phyloP scores from a whole-genome alignment of 768 basidiomycete genomes.

The Dentipellis sp. region DNA sequence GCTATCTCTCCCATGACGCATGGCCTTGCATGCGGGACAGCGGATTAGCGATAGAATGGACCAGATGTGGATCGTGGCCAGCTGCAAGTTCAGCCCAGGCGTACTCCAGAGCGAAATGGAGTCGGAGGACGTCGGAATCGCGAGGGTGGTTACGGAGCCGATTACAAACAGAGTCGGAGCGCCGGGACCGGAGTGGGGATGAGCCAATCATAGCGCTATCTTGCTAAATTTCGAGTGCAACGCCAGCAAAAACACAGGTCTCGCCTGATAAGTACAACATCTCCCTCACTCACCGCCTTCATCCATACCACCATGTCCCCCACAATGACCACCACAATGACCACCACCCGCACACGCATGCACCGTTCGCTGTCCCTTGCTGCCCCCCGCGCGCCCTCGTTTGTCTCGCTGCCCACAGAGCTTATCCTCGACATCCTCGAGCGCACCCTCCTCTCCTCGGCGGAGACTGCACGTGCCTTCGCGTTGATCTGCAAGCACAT shows the following conservation, averaged over 20 bases:
- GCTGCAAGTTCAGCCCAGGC: no score
- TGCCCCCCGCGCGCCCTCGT: background rate
- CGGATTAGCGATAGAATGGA: no score
- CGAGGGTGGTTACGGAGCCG: no score
- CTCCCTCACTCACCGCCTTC: background rate
- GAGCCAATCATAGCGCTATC: background rate
- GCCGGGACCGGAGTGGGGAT: background rate
- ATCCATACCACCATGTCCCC: background rate
- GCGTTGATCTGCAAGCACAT: constrained; percentile 19
- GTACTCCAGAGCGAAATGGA: no score
- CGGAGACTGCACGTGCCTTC: constrained; percentile 17
- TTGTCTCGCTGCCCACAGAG: constrained; percentile 26
- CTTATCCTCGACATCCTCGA: constrained; percentile 29
- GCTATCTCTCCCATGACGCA: no score
- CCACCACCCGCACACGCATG: background rate
- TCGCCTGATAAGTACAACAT: background rate
- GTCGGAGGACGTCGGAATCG: no score
- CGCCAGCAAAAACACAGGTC: background rate
- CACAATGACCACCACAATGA: background rate
- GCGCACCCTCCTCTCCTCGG: constrained; percentile 17
- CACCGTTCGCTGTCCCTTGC: background rate
- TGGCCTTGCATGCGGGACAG: no score
- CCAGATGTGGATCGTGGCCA: no score
- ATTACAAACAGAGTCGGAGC: no score
- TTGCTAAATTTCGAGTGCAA: background rate